Evolutionary conservation across 1,284 basidiomycete genomes (phyloP), one percentile per base, ranked within the genome.

Genomic region (Cutaneotrichosporon daszewskae): DNA sequence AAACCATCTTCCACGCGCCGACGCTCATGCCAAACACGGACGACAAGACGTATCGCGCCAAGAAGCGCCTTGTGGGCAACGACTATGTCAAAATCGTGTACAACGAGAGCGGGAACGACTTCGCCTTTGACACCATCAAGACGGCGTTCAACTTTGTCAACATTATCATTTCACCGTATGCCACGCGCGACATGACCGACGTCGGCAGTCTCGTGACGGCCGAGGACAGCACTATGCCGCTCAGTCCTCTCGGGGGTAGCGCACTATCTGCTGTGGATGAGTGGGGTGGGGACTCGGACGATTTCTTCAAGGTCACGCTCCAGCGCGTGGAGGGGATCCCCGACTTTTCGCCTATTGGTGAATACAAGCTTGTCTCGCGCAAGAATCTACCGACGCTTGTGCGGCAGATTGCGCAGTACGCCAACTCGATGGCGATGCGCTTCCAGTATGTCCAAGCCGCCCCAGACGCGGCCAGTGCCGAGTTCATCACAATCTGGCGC

Each of bases 101-200:
- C 84, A 99, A 99, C 72, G 95, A 96, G 64, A 88, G 87, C 10
- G 91, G 90, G 16, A 62, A 71, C 25, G 81, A 84, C 4, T 98
- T 96, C 69, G 77, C 74, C 41, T 97, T 97, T 63, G 87, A 94
- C 68, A 97, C 18, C 76, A 96, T 51, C 43, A 73, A 79, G 20
- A 95, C 92, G 2, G 82, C 89, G 61, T 99, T 96, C 77, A 94
- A 97, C 69, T 96, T 94, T 65, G 82, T 97, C 65, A 98, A 97
- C 69, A 90, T 99, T 60, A 84, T 98, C 59, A 86, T 99, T 58
- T 87, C 94, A 59, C 88, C 91, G 3, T 89, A 95, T 64, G 91
- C 90, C 11, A 75, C 83, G 32, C 87, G 87, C 31, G 79, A 85
- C n/a, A 45, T 43, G 1, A 45, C 52, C 9, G 52, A 50, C 22